Percentiles rank a stretch among this genome's conserved stretches.
These are phyloP conservation scores for Stemphylium beticola DNA, from an alignment of 2,329 filamentous ascomycete species.

Conservation along the genomic window DNA sequence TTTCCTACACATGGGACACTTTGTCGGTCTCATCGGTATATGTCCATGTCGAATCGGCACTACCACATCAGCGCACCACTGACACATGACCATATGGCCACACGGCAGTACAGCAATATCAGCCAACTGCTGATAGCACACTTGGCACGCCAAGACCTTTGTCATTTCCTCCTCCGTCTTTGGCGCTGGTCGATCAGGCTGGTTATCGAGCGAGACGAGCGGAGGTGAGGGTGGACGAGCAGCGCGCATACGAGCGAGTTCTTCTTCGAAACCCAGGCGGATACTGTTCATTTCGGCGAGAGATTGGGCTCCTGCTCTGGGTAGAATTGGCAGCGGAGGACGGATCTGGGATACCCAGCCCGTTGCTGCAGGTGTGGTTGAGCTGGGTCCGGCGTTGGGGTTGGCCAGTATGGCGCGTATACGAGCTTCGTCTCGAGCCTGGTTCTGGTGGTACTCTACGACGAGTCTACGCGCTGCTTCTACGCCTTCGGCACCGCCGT, in stretches of 20 bases:
- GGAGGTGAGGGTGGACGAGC: conserved; percentile 21
- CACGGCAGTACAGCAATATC: conserved; percentile 61
- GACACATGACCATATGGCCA: conserved; percentile 62
- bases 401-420: conserved; percentile 1
- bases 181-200: conserved; percentile 55
- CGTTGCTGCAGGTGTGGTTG: background rate
- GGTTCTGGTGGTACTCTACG: background rate
- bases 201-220: conserved; percentile 52
- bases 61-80: conserved; percentile 61
- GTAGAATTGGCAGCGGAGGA: background rate
- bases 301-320: background rate
- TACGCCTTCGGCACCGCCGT: background rate
- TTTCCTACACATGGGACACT: conserved; percentile 57
- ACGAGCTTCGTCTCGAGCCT: background rate
- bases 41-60: conserved; percentile 53
- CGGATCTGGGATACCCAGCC: background rate
- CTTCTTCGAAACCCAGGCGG: background rate
- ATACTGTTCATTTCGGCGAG: background rate
- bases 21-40: conserved; percentile 46
- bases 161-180: conserved; percentile 58
- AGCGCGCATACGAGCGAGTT: conserved; percentile 11
- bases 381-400: background rate
- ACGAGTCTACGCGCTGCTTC: conserved; percentile 3
- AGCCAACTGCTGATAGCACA: conserved; percentile 60
- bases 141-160: conserved; percentile 58